These are phyloP conservation scores for Xanthoceras sorbifolium DNA, from an alignment of 345 rosid genomes.

Conservation along the genomic window DNA sequence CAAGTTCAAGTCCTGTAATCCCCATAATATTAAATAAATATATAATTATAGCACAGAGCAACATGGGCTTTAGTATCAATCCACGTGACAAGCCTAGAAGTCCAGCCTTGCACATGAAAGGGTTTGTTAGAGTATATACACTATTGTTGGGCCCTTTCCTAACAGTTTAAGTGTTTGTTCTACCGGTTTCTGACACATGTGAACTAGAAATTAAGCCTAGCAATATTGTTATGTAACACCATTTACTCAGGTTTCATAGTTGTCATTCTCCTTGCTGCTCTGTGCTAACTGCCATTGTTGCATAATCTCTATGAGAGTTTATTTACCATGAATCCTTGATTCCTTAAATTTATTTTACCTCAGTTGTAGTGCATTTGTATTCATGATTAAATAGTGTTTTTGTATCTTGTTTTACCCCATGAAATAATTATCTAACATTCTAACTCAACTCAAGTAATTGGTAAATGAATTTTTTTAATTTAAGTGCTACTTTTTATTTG, in stretches of 20 bases:
- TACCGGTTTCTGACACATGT: no score
- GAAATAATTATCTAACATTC: not conserved
- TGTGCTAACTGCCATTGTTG: not conserved
- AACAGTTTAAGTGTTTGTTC: no score
- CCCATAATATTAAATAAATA: no score
- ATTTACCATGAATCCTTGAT: not conserved
- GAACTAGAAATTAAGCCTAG: not conserved
- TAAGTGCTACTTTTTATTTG: not conserved
- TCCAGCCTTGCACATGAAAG: no score
- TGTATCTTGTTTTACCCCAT: not conserved
- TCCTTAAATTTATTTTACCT: not conserved
- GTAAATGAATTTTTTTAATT: no score
- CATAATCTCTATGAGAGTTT: not conserved
- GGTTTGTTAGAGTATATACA: no score
- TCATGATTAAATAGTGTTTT: not conserved
- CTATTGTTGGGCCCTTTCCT: no score
- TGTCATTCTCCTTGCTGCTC: not conserved
- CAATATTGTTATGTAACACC: not conserved
- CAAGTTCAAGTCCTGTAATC: no score
- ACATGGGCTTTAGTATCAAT: no score
- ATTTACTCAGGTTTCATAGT: not conserved
- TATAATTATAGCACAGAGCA: no score
- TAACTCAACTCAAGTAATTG: not conserved
- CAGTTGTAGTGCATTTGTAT: not conserved
- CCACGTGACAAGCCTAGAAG: no score